Base-by-base conservation (phyloP, 805 yeast species). In the Starmerella apis region DNA sequence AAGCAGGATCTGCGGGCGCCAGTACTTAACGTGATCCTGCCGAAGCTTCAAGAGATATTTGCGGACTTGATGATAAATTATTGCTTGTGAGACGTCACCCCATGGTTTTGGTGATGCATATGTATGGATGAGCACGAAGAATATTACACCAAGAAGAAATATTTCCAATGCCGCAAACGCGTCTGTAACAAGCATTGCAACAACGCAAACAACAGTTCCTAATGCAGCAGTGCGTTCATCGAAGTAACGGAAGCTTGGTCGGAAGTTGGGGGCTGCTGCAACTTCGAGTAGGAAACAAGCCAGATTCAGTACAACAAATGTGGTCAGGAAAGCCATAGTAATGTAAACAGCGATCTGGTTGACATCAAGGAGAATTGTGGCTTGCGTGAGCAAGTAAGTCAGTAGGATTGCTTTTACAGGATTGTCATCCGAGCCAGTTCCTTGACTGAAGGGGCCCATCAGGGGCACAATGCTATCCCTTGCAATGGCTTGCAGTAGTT, bases 71-170 rank as follows among this genome's bases (percentile, higher is more conserved):
- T 92, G 98, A 65, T 92, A 92, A 45, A 92, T 90, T 53, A 92
- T 73, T 37, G 88, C 79, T 66, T 92, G 98, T 2, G 97, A 88
- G 22, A 92, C 96, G 66, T 92, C 99, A 31, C 99, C 99, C 88
- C 96, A 92, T 30, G 88, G 83, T 63, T 86, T 87, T 5, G 98
- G 96, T 1, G 96, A 96, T 10, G 95, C 83, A 46, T 79, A 75
- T 61, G 87, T 86, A 64, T 92, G 97, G 56, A 92, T 92, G 48
- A 83, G 64, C 41, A 86, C 62, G 58, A 92, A 83, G 38, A 92
- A 67, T 16, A 80, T 69, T 35, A 78, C 64, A 59, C 87, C 71
- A 48, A 81, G 77, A 10, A 81, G 67, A 24, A 87, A 76, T 23
- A 88, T 81, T 28, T 81, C 72, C 2, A 86, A 72, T 0, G 98